These are phyloP conservation scores for Thalassiosira livingstoniorum DNA, from an alignment of 352 stramenopile genomes.

Conservation along the genomic window DNA sequence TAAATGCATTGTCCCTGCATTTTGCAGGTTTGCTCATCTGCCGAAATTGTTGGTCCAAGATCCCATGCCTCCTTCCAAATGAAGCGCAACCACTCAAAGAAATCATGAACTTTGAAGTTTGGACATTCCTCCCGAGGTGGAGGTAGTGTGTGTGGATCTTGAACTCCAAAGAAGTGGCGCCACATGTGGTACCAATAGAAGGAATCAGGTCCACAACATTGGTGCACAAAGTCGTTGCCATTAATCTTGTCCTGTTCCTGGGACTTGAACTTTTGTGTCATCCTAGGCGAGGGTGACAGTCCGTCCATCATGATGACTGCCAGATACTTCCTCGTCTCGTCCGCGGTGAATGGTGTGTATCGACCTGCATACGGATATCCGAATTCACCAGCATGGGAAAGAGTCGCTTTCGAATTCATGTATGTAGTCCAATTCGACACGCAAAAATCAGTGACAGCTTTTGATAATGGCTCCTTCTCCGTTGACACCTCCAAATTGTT, in stretches of 20 bases:
- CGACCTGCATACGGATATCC: conserved; percentile 33
- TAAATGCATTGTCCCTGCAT: conserved; percentile 44
- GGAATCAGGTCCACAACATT: conserved; percentile 3
- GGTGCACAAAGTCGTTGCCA: conserved; percentile 37
- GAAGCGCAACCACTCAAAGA: conserved; percentile 41
- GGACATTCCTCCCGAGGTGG: conserved; percentile 31
- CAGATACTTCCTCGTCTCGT: conserved; percentile 27
- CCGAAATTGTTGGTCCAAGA: conserved; percentile 20
- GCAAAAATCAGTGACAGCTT: conserved; percentile 26
- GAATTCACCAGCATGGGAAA: conserved; percentile 34
- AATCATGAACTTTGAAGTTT: conserved; percentile 47
- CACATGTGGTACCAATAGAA: conserved; percentile 19
- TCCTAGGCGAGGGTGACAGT: conserved; percentile 30
- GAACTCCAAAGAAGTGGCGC: conserved; percentile 38
- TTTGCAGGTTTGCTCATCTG: conserved; percentile 46
- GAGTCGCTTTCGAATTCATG: conserved; percentile 32
- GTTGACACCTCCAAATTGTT: conserved; percentile 29
- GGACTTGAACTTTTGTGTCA: conserved; percentile 42
- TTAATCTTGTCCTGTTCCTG: conserved; percentile 29
- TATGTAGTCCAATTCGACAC: conserved; percentile 46
- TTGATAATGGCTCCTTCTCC: conserved; percentile 20
- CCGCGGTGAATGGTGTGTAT: conserved; percentile 16
- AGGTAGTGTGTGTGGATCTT: conserved; percentile 34
- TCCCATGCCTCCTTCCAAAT: conserved; percentile 47
- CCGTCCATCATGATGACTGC: conserved; percentile 52